Conservation (phyloP, 176 grass and related monocot genomes). For the Oryza brachyantha region DNA sequence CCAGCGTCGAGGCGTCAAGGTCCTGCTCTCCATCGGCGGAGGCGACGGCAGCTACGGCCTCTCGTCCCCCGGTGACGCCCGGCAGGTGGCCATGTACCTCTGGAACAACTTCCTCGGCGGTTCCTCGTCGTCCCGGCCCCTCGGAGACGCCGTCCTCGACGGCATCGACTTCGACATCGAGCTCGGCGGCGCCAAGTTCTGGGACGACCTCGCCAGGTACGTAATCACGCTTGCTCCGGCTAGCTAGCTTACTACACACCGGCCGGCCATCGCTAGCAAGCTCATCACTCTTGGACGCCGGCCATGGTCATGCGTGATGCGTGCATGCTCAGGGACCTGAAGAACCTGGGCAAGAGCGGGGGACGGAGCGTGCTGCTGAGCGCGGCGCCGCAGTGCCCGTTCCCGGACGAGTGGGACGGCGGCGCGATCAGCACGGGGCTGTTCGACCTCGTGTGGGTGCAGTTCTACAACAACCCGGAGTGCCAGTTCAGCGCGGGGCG, state of each 20-base stretch:
- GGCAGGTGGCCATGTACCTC: constrained; percentile 50
- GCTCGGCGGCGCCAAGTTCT: constrained; percentile 50
- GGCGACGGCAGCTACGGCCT: constrained; percentile 52
- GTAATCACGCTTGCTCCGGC: too few relatives aligned
- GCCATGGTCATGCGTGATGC: not conserved
- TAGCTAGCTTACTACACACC: too few relatives aligned
- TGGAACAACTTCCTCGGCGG: constrained; percentile 75
- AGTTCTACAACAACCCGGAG: constrained; percentile 70
- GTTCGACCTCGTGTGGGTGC: constrained; percentile 75
- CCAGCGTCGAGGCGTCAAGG: constrained; percentile 58
- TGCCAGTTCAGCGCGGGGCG: constrained; percentile 44
- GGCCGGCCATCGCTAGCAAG: too few relatives aligned
- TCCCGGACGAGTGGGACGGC: constrained; percentile 50
- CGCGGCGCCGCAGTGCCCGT: constrained; percentile 80
- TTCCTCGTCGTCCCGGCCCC: constrained; percentile 43
- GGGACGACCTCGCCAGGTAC: constrained; percentile 46
- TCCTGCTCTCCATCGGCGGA: constrained; percentile 72
- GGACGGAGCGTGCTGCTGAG: constrained; percentile 49
- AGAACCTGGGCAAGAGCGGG: constrained; percentile 37
- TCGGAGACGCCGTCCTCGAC: constrained; percentile 60
- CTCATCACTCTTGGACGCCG: too few relatives aligned
- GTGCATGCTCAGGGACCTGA: constrained; percentile 24
- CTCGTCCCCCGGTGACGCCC: constrained; percentile 32
- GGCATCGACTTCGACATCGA: constrained; percentile 88
- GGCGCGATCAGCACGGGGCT: constrained; percentile 48